phyloP scores from a whole-genome alignment of 108 stramenopile genomes.

The Fistulifera solaris region DNA sequence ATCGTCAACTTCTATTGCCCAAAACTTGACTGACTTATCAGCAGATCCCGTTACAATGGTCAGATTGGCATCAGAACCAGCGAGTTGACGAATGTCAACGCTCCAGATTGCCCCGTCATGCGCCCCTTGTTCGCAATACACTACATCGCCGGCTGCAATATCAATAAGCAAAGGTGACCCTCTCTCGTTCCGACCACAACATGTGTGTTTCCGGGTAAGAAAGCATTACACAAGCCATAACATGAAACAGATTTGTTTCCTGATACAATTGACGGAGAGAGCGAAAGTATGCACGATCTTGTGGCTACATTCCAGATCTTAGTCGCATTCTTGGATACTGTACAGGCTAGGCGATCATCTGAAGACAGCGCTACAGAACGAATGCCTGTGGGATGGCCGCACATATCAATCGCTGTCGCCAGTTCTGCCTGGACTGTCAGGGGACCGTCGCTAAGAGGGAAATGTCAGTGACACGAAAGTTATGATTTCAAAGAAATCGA shows the following conservation, averaged over 20 bases:
- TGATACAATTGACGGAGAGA: conserved; percentile 27
- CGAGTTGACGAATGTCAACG: conserved; percentile 58
- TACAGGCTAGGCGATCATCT: conserved; percentile 85
- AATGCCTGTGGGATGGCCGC: conserved; percentile 94
- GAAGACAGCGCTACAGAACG: conserved; percentile 82
- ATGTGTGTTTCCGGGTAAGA: conserved; percentile 87
- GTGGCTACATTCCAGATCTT: conserved; percentile 93
- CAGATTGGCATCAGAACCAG: conserved; percentile 32
- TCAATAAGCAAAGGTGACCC: conserved; percentile 77
- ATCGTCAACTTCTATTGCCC: conserved; percentile 71
- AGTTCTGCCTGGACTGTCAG: too few species aligned
- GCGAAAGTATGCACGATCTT: conserved; percentile 77
- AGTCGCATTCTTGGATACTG: conserved; percentile 69
- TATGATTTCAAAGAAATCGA: too few species aligned
- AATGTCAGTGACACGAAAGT: too few species aligned
- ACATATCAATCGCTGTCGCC: conserved; percentile 60
- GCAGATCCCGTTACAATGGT: conserved; percentile 84
- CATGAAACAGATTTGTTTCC: conserved; percentile 25
- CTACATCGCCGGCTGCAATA: conserved; percentile 76
- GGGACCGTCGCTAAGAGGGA: too few species aligned
- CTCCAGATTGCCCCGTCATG: conserved; percentile 88
- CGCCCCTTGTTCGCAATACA: conserved; percentile 55
- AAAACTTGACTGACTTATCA: conserved; percentile 94
- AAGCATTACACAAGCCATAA: conserved; percentile 87
- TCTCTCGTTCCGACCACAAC: conserved; percentile 80